Base-by-base conservation (phyloP, 169 alveolate species). In the Cryptosporidium viatorum region DNA sequence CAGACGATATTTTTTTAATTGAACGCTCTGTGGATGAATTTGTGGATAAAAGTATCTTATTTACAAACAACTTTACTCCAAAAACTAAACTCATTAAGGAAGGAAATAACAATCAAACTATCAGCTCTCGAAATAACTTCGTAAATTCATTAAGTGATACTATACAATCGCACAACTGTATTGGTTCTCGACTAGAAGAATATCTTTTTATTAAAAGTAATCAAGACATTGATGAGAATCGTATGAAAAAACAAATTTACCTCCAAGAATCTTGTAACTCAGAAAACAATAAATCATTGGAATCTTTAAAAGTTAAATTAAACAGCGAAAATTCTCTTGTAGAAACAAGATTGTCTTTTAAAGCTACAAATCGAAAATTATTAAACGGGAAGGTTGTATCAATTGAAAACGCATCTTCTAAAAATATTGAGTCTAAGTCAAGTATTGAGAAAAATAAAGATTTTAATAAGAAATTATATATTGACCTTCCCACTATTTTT, bases 211-310 rank as follows among this genome's bases (percentile, higher is more conserved):
- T 2, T 21, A 6, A 7, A 26, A 21, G 67, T 0, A 21, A 2
- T 26, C 18, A 26, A n/a, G 67, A 55, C 2, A 55, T 26, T 55
- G 3, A 23, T 52, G 21, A 55, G 3, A 55, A n/a, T 21, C 67
- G 2, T 23, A 12, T 3, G n/a, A 55, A 55, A 55, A n/a, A 55
- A 50, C 84, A 21, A 50, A 16, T 1, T 50, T 48, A 4, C 12
- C 21, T 43, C 23, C 67, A 35, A 10, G 23, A 35, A 26, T 70
- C 8, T 29, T 26, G 35, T 21, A 10, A 70, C 37, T 26, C 14
- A 37, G 86, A 51, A 33, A 73, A 73, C 10, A 26, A 14, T 37
- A 71, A 73, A 55, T 55, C 71, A 14, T 26, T 50, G n/a, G 62
- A 73, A 55, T 58, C 86, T 7, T 31, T 31, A 10, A 60, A 73